Evolutionary conservation across 129 eudicot genomes (phyloP), one percentile per base, ranked within the genome.

Genomic region (Centaurea solstitialis): DNA sequence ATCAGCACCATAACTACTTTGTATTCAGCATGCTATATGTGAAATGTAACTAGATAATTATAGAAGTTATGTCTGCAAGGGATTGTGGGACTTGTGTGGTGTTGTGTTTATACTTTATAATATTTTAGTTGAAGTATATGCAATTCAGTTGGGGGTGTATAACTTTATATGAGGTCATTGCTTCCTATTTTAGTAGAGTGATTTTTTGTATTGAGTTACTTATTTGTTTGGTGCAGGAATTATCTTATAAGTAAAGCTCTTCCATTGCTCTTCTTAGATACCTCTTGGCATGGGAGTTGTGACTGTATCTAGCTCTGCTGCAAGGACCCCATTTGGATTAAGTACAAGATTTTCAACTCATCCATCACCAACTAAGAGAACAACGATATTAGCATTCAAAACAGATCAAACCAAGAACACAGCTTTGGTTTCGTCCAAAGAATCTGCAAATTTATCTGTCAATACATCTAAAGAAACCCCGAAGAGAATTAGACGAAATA

Each of bases 211-310:
- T 62, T 26, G 4, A 77, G 10, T 61, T 18, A 71, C 22, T 12
- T 73, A 9, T 50, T 57, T 82, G 38, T 40, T 73, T 35, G 65
- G 65, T 81, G 71, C 82, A 90, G 93, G 85, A 70, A 72, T 82
- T 70, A 67, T 35, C 12, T 45, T 61, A 33, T 66, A 10, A 17
- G 62, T 72, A 35, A 13, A 78, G 77, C 65, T 45, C 38, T 24
- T 39, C 75, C 24, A 35, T 81, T 53, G 26, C 33, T 74, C 18
- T 9, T 77, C 76, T 70, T 28, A 30, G 20, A 80, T 70, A 73
- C 68, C 17, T 75, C 86, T 82, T 80, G 96, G 87, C 76, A 96
- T 96, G 99, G 99, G 98, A 92, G 94, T 95, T 86, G 94, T 91
- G 86, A 86, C 97, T 76, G 91, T 88, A 72, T 91, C 99, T 73